Evolutionary conservation across 257 asterid genomes (phyloP), one percentile per base, ranked within the genome.

Genomic region (Craterostigma plantagineum): DNA sequence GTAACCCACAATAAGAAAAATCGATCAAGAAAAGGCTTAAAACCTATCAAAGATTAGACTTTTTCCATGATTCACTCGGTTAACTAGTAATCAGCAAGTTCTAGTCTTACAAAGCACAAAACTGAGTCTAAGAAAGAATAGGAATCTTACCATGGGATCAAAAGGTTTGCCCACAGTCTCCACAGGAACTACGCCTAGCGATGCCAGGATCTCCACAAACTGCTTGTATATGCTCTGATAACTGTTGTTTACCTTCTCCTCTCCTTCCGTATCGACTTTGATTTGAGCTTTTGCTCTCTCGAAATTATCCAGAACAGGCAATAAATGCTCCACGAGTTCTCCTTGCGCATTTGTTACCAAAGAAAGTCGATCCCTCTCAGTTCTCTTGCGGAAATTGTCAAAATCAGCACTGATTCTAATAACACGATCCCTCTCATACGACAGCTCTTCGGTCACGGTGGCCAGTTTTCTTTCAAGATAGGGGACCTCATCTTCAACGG

Each of bases 361-460:
- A 7, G 91, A 73, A n/a, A n/a, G n/a, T n/a, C n/a, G n/a, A n/a
- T n/a, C n/a, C n/a, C n/a, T n/a, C n/a, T n/a, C n/a, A n/a, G n/a
- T n/a, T n/a, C n/a, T n/a, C n/a, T n/a, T n/a, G n/a, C n/a, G n/a
- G n/a, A n/a, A n/a, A n/a, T n/a, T n/a, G n/a, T n/a, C n/a, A 33
- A 83, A 83, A 59, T 83, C 93, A 0, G 93, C 93, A 62, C 91
- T 69, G 14, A 76, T 73, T 46, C 93, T 77, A 46, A 83, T 69
- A 67, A 83, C 64, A 16, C 93, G 68, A 5, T 51, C 81, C 73
- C 34, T 76, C 64, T 71, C 92, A 11, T 1, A 38, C 6, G 86
- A 69, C 16, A 82, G 44, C 35, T 76, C 92, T 55, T 76, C 81
- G 33, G 76, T 63, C 50, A 82, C 39, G 13, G 57, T 23, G 18